These are phyloP conservation scores for Vitis labrusca DNA, from an alignment of 164 flowering plant species.

Conservation along the genomic window DNA sequence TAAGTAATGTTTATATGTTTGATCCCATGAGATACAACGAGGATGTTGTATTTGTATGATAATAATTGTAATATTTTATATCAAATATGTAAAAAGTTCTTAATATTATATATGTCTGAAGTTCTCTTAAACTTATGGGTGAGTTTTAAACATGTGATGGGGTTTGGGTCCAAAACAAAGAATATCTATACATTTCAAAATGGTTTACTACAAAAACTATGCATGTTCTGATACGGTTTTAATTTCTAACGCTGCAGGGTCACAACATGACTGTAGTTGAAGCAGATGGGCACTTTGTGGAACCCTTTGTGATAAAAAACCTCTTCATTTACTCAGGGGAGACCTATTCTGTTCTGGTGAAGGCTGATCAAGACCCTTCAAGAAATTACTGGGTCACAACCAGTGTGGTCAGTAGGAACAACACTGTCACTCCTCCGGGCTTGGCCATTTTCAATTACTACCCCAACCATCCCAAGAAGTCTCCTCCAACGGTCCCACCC, in stretches of 20 bases:
- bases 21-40: too few species aligned
- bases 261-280: constrained; percentile 92
- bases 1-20: too few species aligned
- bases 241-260: constrained; percentile 36
- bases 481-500: constrained; percentile 53
- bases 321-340: constrained; percentile 83
- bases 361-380: constrained; percentile 63
- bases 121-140: rapidly evolving
- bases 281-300: constrained; percentile 85
- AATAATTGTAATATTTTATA: too few species aligned
- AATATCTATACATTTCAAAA: too few species aligned
- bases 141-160: too few species aligned
- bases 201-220: too few species aligned
- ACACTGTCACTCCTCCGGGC: constrained; percentile 50
- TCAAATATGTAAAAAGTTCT: too few species aligned
- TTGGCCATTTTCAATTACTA: constrained; percentile 69
- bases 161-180: too few species aligned
- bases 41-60: too few species aligned
- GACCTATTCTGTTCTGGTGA: constrained; percentile 73
- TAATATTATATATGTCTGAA: too few species aligned
- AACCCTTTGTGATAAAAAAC: constrained; percentile 66
- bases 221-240: too few species aligned
- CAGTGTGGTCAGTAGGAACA: constrained; percentile 46
- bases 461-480: constrained; percentile 59
- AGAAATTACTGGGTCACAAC: constrained; percentile 70